phyloP scores from a whole-genome alignment of 139 green algal genomes.

The Mesotaenium endlicherianum region DNA sequence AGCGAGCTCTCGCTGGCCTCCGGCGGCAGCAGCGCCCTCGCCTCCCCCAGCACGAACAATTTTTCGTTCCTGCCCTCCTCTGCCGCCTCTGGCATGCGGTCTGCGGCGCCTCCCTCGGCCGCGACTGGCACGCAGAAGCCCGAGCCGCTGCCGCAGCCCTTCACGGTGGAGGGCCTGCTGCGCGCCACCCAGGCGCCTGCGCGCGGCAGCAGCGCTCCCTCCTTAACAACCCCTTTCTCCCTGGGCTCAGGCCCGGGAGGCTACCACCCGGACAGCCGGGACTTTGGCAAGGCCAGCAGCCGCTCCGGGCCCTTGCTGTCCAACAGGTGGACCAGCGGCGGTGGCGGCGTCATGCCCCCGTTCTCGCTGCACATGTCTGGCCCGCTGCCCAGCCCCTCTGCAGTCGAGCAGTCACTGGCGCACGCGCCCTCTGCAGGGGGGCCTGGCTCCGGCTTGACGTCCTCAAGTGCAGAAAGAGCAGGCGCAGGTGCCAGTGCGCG shows the following conservation, averaged over 20 bases:
- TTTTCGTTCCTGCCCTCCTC: background rate
- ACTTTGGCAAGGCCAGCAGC: background rate
- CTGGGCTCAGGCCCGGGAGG: background rate
- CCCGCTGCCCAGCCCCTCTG: constrained; percentile 14
- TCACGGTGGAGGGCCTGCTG: background rate
- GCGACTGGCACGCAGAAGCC: background rate
- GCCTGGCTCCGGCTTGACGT: too few relatives aligned
- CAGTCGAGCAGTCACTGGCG: too few relatives aligned
- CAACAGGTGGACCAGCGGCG: background rate
- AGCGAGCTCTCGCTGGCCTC: background rate
- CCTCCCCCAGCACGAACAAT: background rate
- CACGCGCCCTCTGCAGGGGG: too few relatives aligned
- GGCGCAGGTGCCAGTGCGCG: too few relatives aligned
- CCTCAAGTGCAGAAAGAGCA: too few relatives aligned
- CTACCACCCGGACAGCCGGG: too few relatives aligned
- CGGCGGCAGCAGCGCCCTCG: background rate
- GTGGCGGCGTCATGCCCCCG: background rate
- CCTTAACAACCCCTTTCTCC: too few relatives aligned
- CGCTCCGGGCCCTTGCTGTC: background rate
- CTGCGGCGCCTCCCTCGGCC: background rate
- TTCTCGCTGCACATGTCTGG: constrained; percentile 29
- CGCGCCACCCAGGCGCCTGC: background rate
- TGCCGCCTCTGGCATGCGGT: background rate
- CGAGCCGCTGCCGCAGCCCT: background rate
- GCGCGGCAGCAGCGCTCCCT: too few relatives aligned